Base-by-base conservation (phyloP, 2,329 filamentous ascomycete genomes). In the Xylaria sp. region DNA sequence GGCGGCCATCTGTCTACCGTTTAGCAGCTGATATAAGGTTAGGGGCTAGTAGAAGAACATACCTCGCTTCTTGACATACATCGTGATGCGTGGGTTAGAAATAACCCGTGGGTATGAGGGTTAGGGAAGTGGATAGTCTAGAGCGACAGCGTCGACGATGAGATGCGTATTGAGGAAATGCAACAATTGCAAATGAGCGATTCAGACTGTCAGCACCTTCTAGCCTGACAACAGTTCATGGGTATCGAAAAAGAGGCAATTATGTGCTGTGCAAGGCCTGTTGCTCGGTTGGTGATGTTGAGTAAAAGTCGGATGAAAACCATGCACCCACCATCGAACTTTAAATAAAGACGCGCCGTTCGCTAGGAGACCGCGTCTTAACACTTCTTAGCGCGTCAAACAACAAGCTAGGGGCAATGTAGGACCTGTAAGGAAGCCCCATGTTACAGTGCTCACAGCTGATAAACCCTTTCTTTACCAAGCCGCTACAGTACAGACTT, bases 1-100 rank as follows among this genome's bases (percentile, higher is more conserved):
- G 97, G 87, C 96, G 96, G 85, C 95, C 95, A 89, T 99, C 96
- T 98, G 65, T 12, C 18, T 10, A 25, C 13, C 25, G 50, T 52
- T 78, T 50, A 78, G 76, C 25, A 52, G 20, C 39, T 56, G 39
- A 6, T 10, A 57, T 2, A 1, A 48, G 51, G 63, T 63, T 20
- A 54, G 25, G 65, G 46, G 55, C n/a, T 37, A n/a, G 3, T 65
- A 51, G 58, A 41, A 37, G 64, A 73, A 84, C 87, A 75, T 84
- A 89, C 87, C 87, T 79, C 88, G 84, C 85, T 89, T 89, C 80
- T 85, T 86, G 80, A 90, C 88, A 80, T 86, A 90, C 88, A 90
- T 90, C 77, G 77, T 80, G 82, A 76, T 73, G 73, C 71, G 69
- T 67, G 71, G 73, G 72, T 71, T 67, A 69, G 71, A 70, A 65